phyloP scores from a whole-genome alignment of 257 asterid species.

The Nicotiana otophora region DNA sequence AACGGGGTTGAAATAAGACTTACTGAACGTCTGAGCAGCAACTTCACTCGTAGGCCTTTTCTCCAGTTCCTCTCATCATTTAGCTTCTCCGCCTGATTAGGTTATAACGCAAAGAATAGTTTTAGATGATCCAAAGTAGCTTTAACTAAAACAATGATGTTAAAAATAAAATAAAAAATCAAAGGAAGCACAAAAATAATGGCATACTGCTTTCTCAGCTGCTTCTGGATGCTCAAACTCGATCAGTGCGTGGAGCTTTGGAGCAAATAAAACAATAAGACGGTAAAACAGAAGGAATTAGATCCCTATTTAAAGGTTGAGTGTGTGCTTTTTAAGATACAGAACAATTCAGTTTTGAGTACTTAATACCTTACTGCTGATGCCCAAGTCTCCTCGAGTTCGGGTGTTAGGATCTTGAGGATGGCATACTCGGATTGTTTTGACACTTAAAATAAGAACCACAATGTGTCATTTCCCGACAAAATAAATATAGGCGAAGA shows the following conservation, averaged over 20 bases:
- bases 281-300: not conserved
- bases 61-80: constrained; percentile 92
- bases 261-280: not conserved
- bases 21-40: constrained; percentile 81
- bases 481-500: not conserved
- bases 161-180: not conserved
- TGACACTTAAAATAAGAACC: constrained; percentile 38
- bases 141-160: not conserved
- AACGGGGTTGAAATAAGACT: not conserved
- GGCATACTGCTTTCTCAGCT: constrained; percentile 83
- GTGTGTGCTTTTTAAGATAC: not conserved
- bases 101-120: not conserved
- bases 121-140: not conserved
- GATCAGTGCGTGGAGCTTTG: constrained; percentile 82
- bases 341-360: not conserved
- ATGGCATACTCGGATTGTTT: constrained; percentile 83
- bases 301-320: not conserved
- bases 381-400: constrained; percentile 56
- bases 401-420: constrained; percentile 83
- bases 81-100: constrained; percentile 59
- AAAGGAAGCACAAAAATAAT: not conserved
- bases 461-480: not conserved
- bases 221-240: constrained; percentile 76
- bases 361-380: constrained; percentile 64
- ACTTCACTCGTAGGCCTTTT: constrained; percentile 83